Evolutionary conservation across 1,139 yeast genomes (phyloP), one percentile per base, ranked within the genome.

Genomic region (Saccharomyces pastorianus): DNA sequence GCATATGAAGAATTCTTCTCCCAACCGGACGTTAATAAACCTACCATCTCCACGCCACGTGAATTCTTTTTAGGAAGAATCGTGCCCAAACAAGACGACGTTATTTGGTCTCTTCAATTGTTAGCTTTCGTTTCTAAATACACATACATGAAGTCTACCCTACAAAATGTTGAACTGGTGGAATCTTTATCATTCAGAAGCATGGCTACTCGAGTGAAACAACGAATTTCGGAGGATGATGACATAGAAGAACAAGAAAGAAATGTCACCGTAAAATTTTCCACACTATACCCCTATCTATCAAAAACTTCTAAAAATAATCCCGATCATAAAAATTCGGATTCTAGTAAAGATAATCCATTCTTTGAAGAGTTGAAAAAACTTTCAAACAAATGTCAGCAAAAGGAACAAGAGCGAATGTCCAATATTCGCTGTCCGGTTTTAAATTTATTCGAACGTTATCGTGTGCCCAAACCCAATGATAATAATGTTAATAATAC

Each of bases 51-150:
- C 2, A 70, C 74, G 0, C 91, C 90, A 6, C 76, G 96, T 57
- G 76, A 75, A 51, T 88, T 88, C 65, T 77, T 84, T 32, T 81
- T 84, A 55, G 95, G 96, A 1, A 83, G 85, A 26, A 79, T 90
- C 17, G 80, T 89, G 9, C 96, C 97, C 1, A 80, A 89, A 57
- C 96, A 88, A 59, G 97, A 91, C 66, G 99, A 93, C 67, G 88
- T 93, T 29, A 84, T 89, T 38, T 90, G 97, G 96, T 86, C 96
- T 5, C 76, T 93, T 53, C 98, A 93, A 70, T 76, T 93, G 34
- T 72, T 93, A 54, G 98, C 98, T 20, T 93, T 90, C 69, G 88
- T 91, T 51, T 89, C 98, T 8, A 93, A 93, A 69, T 91, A 91
- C 66, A 86, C 97, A 0, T 79, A 83, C 56, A 74, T 91, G 67